These are phyloP conservation scores for Blastobotrys mokoenaii DNA, from an alignment of 805 yeast species.

Conservation along the genomic window DNA sequence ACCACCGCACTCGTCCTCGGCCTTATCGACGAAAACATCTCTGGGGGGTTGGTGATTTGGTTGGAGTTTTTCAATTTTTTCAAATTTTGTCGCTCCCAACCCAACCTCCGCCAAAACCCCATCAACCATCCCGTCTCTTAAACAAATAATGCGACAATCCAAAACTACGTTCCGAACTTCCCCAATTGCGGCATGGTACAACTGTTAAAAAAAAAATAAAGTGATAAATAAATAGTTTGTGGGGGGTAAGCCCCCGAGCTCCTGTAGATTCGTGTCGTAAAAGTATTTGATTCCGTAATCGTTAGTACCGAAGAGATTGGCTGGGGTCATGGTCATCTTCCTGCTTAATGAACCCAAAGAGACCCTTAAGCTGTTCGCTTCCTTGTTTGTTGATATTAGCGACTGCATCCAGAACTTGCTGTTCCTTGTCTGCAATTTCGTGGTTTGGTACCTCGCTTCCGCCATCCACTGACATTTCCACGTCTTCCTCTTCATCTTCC, in stretches of 20 bases:
- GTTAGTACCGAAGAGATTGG: no score
- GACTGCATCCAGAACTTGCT: background rate
- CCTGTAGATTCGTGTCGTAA: no score
- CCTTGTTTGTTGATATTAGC: conserved; percentile 1
- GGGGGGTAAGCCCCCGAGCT: no score
- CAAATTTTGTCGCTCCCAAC: background rate
- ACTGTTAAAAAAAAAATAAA: no score
- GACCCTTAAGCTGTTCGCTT: conserved; percentile 3
- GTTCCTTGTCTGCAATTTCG: background rate
- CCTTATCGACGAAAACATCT: background rate
- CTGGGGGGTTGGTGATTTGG: background rate
- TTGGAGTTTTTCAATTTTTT: background rate
- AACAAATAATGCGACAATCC: no score
- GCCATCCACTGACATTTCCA: no score
- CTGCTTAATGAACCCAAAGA: conserved; percentile 7
- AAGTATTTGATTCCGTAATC: no score
- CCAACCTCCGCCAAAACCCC: no score
- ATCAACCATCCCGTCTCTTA: no score
- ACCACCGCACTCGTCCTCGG: background rate
- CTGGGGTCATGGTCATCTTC: background rate
- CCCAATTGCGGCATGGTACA: no score
- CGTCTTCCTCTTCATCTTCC: conserved; percentile 18
- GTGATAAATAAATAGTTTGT: no score
- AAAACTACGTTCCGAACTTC: no score
- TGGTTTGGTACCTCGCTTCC: background rate